Conservation (phyloP, 1,139 yeast species). For the Hyphopichia buzzinii region DNA sequence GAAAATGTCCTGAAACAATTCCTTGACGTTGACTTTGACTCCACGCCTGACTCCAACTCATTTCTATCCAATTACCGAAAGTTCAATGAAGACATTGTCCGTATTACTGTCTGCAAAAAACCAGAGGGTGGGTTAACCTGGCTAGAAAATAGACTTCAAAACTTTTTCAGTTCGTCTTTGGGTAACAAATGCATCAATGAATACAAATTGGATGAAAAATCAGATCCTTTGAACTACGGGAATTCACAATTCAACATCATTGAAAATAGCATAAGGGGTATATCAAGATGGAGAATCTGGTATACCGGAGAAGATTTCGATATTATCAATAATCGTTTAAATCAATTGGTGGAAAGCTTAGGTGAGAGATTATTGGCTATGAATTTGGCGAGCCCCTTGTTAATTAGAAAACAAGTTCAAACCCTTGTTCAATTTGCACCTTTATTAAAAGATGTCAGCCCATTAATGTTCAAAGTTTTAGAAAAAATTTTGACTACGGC, state of each 20-base stretch:
- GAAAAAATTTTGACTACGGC: slow-evolving; percentile 88
- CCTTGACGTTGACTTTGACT: slow-evolving; percentile 83
- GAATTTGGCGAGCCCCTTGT: slow-evolving; percentile 74
- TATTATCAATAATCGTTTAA: slow-evolving; percentile 52
- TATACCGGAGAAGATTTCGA: slow-evolving; percentile 66
- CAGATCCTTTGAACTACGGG: slow-evolving; percentile 72
- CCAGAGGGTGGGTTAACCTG: slow-evolving; percentile 81
- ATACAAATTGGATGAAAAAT: slow-evolving; percentile 56
- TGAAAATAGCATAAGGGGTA: slow-evolving; percentile 88
- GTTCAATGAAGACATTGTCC: slow-evolving; percentile 84
- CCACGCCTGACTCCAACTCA: slow-evolving; percentile 73
- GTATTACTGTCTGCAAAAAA: slow-evolving; percentile 81
- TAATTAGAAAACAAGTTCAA: slow-evolving; percentile 84
- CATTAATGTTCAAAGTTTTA: slow-evolving; percentile 74
- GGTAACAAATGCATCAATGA: slow-evolving; percentile 66
- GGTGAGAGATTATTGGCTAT: slow-evolving; percentile 76
- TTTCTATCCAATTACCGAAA: slow-evolving; percentile 80
- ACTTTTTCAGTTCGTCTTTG: slow-evolving; percentile 68
- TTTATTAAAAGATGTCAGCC: slow-evolving; percentile 69
- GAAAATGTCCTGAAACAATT: slow-evolving; percentile 63
- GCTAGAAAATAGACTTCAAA: slow-evolving; percentile 72
- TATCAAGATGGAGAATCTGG: slow-evolving; percentile 97
- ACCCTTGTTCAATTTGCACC: slow-evolving; percentile 98
- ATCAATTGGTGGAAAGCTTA: slow-evolving; percentile 66
- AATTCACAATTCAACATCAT: slow-evolving; percentile 81